These are phyloP conservation scores for Clavispora asparagi DNA, from an alignment of 805 yeast species.

Conservation along the genomic window DNA sequence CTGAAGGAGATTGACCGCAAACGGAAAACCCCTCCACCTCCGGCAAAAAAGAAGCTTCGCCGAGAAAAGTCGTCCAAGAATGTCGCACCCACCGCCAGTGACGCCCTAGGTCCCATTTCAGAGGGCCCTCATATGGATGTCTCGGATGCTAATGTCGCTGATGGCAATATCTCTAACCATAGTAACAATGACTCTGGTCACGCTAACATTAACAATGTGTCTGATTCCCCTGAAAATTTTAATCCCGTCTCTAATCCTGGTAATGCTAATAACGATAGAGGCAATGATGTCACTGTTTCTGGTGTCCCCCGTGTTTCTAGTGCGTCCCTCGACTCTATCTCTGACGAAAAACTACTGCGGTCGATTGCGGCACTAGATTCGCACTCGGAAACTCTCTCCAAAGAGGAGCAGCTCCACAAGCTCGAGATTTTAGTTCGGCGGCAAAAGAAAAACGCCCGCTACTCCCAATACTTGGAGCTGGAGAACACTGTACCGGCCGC, in stretches of 20 bases:
- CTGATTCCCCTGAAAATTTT: too few species aligned
- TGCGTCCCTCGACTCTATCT: neutral
- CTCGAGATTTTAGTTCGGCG: slow-evolving; percentile 14
- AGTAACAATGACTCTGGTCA: too few species aligned
- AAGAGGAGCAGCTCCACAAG: slow-evolving; percentile 14
- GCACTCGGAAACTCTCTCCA: slow-evolving; percentile 10
- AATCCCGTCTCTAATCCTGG: too few species aligned
- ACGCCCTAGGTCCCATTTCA: too few species aligned
- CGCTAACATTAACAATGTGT: too few species aligned
- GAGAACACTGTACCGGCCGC: slow-evolving; percentile 16
- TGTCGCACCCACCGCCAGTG: too few species aligned
- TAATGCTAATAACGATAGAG: too few species aligned
- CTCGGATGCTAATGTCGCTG: too few species aligned
- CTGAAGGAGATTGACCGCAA: slow-evolving; percentile 12
- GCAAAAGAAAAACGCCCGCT: slow-evolving; percentile 16
- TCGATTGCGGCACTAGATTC: slow-evolving; percentile 11
- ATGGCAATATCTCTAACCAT: too few species aligned
- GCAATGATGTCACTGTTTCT: neutral
- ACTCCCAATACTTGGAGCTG: slow-evolving; percentile 21
- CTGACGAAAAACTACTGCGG: slow-evolving; percentile 3
- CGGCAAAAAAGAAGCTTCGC: neutral
- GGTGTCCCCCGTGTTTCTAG: too few species aligned
- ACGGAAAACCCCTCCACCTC: slow-evolving; percentile 2
- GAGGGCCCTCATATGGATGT: too few species aligned
- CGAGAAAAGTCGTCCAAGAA: neutral